Conservation (phyloP, 2,329 filamentous ascomycete species). For the Grosmannia clavigera region DNA sequence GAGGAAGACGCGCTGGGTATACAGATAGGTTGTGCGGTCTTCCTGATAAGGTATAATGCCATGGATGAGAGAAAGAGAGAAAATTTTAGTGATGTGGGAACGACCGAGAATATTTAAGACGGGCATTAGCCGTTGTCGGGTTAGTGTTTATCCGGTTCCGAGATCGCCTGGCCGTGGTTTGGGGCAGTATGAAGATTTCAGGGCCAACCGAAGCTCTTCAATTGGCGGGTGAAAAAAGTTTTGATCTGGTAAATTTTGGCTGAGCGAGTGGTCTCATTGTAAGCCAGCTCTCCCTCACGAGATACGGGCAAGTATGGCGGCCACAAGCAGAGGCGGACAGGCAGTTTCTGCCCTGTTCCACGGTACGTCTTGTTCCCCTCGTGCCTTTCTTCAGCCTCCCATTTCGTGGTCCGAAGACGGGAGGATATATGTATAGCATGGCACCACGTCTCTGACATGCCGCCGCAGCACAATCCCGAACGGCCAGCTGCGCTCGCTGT, state of each 20-base stretch:
- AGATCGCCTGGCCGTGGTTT: neutral
- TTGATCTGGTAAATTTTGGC: neutral
- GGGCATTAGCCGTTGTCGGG: neutral
- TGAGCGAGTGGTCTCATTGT: neutral
- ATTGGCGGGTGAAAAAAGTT: neutral
- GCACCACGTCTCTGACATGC: neutral
- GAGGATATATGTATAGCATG: neutral
- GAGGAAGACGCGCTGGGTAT: slow-evolving; percentile 69
- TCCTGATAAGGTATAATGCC: slow-evolving; percentile 85
- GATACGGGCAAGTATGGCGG: slow-evolving; percentile 30
- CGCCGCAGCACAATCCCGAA: slow-evolving; percentile 4
- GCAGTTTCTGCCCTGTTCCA: slow-evolving; percentile 35
- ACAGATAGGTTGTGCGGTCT: slow-evolving; percentile 5
- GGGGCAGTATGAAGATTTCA: neutral
- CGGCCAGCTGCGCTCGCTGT: slow-evolving; percentile 22
- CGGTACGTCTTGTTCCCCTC: slow-evolving; percentile 23
- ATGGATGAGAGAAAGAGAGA: slow-evolving; percentile 28
- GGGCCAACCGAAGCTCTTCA: neutral
- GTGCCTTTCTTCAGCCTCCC: neutral
- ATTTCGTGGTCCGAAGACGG: neutral
- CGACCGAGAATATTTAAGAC: neutral
- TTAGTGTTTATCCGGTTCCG: slow-evolving; percentile 6
- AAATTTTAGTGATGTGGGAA: neutral
- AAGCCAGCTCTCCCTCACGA: neutral
- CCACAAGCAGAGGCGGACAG: slow-evolving; percentile 43